Conservation (phyloP, 2,329 filamentous ascomycete species). For the Rhynchosporium secalis region DNA sequence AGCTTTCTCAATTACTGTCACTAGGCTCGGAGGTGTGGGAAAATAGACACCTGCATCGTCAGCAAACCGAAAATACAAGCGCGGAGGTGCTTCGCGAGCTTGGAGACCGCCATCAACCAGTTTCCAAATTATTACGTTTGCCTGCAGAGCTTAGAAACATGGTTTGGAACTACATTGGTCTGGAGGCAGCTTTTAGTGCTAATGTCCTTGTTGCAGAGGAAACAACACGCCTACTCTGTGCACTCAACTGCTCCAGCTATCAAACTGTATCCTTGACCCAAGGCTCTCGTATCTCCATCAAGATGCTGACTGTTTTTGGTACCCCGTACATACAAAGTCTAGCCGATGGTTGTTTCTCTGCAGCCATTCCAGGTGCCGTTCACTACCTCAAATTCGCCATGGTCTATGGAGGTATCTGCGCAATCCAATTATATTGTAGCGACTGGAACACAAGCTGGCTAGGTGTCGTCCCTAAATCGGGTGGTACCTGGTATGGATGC, state of each 20-base stretch:
- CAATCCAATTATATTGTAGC: slow-evolving; percentile 20
- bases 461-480: slow-evolving; percentile 15
- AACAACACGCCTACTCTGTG: slow-evolving; percentile 16
- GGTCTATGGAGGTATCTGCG: slow-evolving; percentile 22
- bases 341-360: neutral
- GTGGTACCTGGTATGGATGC: slow-evolving; percentile 19
- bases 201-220: slow-evolving; percentile 18
- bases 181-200: slow-evolving; percentile 15
- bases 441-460: slow-evolving; percentile 24
- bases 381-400: slow-evolving; percentile 13
- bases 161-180: slow-evolving; percentile 24
- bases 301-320: slow-evolving; percentile 23
- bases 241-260: slow-evolving; percentile 12
- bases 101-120: slow-evolving; percentile 5
- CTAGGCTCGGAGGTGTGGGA: neutral
- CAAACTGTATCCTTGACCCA: slow-evolving; percentile 12
- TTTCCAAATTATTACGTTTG: slow-evolving; percentile 12
- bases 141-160: slow-evolving; percentile 19
- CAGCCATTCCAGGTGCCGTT: slow-evolving; percentile 15
- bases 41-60: slow-evolving; percentile 3
- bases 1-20: slow-evolving; percentile 17
- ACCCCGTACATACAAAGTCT: slow-evolving; percentile 21
- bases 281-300: slow-evolving; percentile 19
- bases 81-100: slow-evolving; percentile 10
- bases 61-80: slow-evolving; percentile 6